Base-by-base conservation (phyloP, 1,284 basidiomycete genomes). In the Trametes pubescens region DNA sequence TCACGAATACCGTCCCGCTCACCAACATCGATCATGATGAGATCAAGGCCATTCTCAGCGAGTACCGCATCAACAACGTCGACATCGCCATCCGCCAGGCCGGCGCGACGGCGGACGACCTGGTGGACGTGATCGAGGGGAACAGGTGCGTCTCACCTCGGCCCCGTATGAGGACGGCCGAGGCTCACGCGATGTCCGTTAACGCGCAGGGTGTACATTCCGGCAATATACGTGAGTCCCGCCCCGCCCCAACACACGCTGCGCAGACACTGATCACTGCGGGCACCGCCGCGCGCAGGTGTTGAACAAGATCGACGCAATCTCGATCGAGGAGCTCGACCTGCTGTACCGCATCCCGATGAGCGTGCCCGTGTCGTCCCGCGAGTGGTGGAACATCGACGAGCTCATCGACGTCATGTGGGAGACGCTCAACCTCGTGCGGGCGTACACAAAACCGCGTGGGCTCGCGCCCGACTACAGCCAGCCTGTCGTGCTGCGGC, bases 301-400 rank as follows among this genome's bases (percentile, higher is more conserved):
- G 48, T 80, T 93, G 65, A 93, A 93, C 77, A 93, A 93, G 91
- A 99, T 99, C 74, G 97, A 99, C 76, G 95, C 93, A 21, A 97
- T 99, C 74, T 97, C 95, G 64, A 99, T 99, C 76, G 96, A 99
- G 79, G 98, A 99, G 79, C 88, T 99, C 46, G 96, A 99, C 78
- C 85, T 99, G 57, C 81, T 99, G 79, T 93, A 93, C 79, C 93
- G 92, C 79, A 99, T 99, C 70, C 98, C 98, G 18, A 88, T 94
- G 78, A 95, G 94, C 63, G 97, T 99, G 7, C 98, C 98, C 5
- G 87, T 99, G 75, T 96, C 94, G 18, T 96, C 94, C 10, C 87
- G 88, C 67, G 89, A 95, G 75, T 99, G 97, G 97, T 84, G 98
- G 72, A 99, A 99, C 79, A 83, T 99, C 71, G 98, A 99, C 78